Conservation (phyloP, 108 stramenopile species). For the Bacterosira constricta region DNA sequence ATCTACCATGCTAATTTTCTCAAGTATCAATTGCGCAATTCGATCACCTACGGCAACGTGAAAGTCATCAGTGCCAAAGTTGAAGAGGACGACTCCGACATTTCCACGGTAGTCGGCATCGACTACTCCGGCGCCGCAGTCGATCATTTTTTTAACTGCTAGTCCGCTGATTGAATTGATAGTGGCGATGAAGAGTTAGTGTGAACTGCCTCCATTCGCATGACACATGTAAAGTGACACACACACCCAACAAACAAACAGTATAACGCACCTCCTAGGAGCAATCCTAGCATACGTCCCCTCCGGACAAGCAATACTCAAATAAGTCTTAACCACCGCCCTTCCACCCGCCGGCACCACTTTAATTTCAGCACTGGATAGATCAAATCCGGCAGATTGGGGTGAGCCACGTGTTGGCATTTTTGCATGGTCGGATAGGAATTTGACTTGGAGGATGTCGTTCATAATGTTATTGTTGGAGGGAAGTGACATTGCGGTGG, state of each 20-base stretch:
- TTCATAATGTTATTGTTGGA: neutral
- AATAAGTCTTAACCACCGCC: constrained; percentile 92
- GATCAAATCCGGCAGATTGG: constrained; percentile 85
- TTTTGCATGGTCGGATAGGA: constrained; percentile 62
- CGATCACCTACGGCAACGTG: constrained; percentile 91
- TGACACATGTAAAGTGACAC: neutral
- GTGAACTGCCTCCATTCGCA: neutral
- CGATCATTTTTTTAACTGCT: constrained; percentile 95
- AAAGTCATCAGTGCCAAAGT: constrained; percentile 90
- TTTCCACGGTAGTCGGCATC: constrained; percentile 97
- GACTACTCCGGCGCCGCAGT: constrained; percentile 97
- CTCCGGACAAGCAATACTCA: constrained; percentile 89
- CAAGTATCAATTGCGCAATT: constrained; percentile 98
- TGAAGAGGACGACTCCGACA: constrained; percentile 98
- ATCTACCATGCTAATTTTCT: constrained; percentile 86
- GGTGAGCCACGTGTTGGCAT: constrained; percentile 75
- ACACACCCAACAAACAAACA: neutral
- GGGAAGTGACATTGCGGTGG: constrained; percentile 11
- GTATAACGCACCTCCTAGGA: constrained; percentile 55
- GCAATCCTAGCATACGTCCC: constrained; percentile 97
- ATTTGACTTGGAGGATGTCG: constrained; percentile 66
- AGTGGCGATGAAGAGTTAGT: neutral
- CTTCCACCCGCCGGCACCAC: constrained; percentile 82
- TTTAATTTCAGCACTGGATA: constrained; percentile 57
- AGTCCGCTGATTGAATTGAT: constrained; percentile 61